Conservation (phyloP, 179 eudicot genomes). For the Dionaea muscipula region DNA sequence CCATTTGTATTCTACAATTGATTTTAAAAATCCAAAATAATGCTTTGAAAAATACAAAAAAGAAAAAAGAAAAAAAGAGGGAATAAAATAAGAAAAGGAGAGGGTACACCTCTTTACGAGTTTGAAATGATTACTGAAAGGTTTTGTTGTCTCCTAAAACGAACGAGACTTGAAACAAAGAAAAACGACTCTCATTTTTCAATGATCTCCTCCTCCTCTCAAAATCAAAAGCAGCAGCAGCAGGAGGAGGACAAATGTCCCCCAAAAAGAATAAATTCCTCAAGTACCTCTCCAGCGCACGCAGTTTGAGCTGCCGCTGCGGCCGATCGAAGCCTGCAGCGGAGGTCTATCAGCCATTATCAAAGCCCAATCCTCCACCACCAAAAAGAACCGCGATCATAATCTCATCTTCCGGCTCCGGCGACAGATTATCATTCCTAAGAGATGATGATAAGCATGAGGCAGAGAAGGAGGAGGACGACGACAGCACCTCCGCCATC, state of each 20-base stretch:
- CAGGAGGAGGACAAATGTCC: constrained; percentile 17
- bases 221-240: too few relatives aligned
- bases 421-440: constrained; percentile 11
- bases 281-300: constrained; percentile 12
- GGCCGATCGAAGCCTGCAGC: constrained; percentile 5
- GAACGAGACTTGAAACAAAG: too few relatives aligned
- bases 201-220: too few relatives aligned
- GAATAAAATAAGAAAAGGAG: too few relatives aligned
- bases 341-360: constrained; percentile 8
- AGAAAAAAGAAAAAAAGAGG: too few relatives aligned
- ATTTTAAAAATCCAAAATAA: too few relatives aligned
- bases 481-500: neutral
- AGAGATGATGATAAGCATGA: constrained; percentile 1
- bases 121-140: too few relatives aligned
- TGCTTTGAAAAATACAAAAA: too few relatives aligned
- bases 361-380: constrained; percentile 11
- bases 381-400: constrained; percentile 15
- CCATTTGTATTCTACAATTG: too few relatives aligned
- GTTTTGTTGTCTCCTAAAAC: too few relatives aligned
- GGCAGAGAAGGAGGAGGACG: neutral
- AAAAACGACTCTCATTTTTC: too few relatives aligned
- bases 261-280: constrained; percentile 19
- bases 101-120: too few relatives aligned
- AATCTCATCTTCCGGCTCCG: constrained; percentile 5
- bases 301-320: constrained; percentile 16